Evolutionary conservation across 345 rosid genomes (phyloP), one percentile per base, ranked within the genome.

Genomic region (Eucalyptus globulus): DNA sequence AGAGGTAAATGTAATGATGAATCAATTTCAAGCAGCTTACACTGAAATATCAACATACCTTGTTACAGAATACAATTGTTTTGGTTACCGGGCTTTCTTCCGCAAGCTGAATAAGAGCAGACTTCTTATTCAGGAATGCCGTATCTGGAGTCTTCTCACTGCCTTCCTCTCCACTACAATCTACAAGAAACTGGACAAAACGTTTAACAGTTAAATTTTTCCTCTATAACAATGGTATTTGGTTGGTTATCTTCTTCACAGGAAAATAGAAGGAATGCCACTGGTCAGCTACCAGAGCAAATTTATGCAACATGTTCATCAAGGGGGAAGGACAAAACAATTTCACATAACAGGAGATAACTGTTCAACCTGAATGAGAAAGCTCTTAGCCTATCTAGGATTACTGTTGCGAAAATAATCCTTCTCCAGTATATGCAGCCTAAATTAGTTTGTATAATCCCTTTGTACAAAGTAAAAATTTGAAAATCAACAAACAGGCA

Each of bases 41-140:
- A 58, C 34, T 44, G 14, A 85, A 58, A 49, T 7, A 22, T 50
- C 87, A 44, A 22, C 83, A 29, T 88, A 95, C 99, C 97, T 96
- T 97, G 92, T 97, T 97, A 89, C 98, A 97, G 93, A 97, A 97
- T 89, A 97, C 89, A 88, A 97, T 97, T 14, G 98, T 95, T 93
- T 95, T 97, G 50, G 94, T 50, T 90, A 95, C 98, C 47, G 96
- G 95, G 58, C 80, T 93, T 87, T 93, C 94, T 91, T 93, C 97
- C 86, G 91, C 91, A 31, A 97, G 92, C 95, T 94, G 95, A 91
- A 97, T 89, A 86, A 97, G 97, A 88, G 99, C 97, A 44, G 88
- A 86, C 92, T 95, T 97, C 96, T 97, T 97, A 93, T 95, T 97
- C 87, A 88, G 76, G 91, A 97, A 97, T 34, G 99, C 98, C 17